Base-by-base conservation (phyloP, 2,329 filamentous ascomycete genomes). In the Ceratocystis huliohia region DNA sequence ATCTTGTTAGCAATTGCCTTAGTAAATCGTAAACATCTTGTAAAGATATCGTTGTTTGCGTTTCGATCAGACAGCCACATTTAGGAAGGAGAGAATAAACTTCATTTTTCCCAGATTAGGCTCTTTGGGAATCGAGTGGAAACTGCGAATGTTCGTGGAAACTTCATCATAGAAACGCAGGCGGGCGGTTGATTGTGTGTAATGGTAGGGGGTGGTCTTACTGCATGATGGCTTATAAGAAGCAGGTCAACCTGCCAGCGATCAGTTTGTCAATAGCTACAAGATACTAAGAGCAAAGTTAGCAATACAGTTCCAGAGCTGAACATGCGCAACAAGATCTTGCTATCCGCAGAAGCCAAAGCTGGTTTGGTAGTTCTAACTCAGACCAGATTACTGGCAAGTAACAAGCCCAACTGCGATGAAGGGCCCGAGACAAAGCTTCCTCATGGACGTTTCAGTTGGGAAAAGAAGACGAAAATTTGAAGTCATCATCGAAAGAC, bases 371-470 rank as follows among this genome's bases (percentile, higher is more conserved):
- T 69, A 65, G 61, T 63, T 70, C 65, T 70, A 72, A 72, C 64
- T 91, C 88, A 91, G 88, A 89, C 85, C 85, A 82, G 77, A 80
- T 87, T 91, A 91, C 88, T 92, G 88, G 88, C 88, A 89, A 91
- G 88, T 91, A 91, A 87, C 88, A 89, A 86, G 84, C 64, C 66
- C 66, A 45, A 62, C 82, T 76, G 74, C 76, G 80, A 74, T 79
- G 73, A 75, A 74, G 78, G 77, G 84, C 86, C 86, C 84, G 80
- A 82, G 82, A 82, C 80, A 79, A 74, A 79, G 74, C 79, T 86
- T 89, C 86, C 84, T 91, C 88, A 92, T 87, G 86, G 87, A 85
- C 88, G 88, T 90, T 82, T 92, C 87, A 79, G 87, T 81, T 86
- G 83, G 87, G 87, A 88, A 91, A 91, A 90, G 88, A 91, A 91